Base-by-base conservation (phyloP, 2,329 filamentous ascomycete genomes). In the Penicillium palitans region DNA sequence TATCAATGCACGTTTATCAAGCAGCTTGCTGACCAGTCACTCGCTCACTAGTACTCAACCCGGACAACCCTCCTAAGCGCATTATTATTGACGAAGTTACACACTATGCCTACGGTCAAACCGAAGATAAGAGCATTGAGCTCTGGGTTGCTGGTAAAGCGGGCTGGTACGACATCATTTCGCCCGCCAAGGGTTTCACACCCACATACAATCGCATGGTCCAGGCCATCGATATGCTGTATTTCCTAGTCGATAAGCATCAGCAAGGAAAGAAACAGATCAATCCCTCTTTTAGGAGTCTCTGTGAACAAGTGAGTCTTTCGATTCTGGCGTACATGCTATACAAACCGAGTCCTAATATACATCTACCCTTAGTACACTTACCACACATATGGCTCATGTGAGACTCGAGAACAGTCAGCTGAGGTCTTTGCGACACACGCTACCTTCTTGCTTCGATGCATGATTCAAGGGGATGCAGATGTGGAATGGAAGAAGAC, bases 91-190 rank as follows among this genome's bases (percentile, higher is more conserved):
- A 79, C 39, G 77, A 80, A 63, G 78, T 81, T 37, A 80, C 76
- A 31, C 77, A 79, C 51, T 81, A 77, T 66, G 78, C 78, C 47
- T 81, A 80, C 64, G 79, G 79, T 19, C 78, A 80, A 61, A 75
- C 83, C 66, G 80, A 81, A 47, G 82, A 86, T 68, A 83, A 82
- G 13, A 80, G 80, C 40, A 76, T 84, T 46, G 79, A 80, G 24
- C 76, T 88, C 44, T 88, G 86, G 85, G 84, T 85, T 21, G 80
- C 83, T 49, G 85, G 86, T 35, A 76, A 80, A 61, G 83, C 85
- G 40, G 86, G 86, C 55, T 88, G 85, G 85, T 87, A 84, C 67
- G 79, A 80, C 52, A 78, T 88, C 47, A 58, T 47, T 42, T 75
- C 75, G 31, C 84, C 86, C 2, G 75, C 80, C 41, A 76, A 78